A percentile compares a stretch with the other conserved stretches of the same genome.
phyloP scores from a whole-genome alignment of 768 basidiomycete species.

The Agaricus blazei region DNA sequence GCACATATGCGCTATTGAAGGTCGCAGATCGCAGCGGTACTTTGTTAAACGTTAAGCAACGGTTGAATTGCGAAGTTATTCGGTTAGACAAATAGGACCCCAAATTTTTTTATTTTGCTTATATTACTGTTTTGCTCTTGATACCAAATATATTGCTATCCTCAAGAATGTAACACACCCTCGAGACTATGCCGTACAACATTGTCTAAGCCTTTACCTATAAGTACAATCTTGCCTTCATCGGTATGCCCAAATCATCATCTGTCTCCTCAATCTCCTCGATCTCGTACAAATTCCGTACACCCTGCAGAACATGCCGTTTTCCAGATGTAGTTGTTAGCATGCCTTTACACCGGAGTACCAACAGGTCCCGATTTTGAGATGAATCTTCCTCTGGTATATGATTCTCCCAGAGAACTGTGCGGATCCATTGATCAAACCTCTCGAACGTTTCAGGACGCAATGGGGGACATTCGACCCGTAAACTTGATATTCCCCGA shows the following conservation, averaged over 20 bases:
- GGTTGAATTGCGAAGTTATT: constrained; percentile 19
- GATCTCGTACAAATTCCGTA: constrained; percentile 86
- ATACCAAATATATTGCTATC: background rate
- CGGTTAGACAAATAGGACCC: constrained; percentile 3
- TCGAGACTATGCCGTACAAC: constrained; percentile 51
- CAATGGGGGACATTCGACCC: constrained; percentile 63
- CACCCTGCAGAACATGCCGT: constrained; percentile 83
- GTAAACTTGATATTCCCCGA: constrained; percentile 79
- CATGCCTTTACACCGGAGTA: constrained; percentile 88
- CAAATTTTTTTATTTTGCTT: background rate
- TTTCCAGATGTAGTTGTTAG: constrained; percentile 51
- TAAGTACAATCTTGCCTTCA: constrained; percentile 79
- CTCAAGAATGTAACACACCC: constrained; percentile 20
- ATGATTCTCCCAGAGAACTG: constrained; percentile 74
- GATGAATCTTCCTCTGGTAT: constrained; percentile 30
- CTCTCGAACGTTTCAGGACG: constrained; percentile 36
- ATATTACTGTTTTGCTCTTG: constrained; percentile 4
- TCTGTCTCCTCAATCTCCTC: constrained; percentile 30
- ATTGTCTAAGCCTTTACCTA: constrained; percentile 73
- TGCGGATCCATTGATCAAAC: constrained; percentile 79
- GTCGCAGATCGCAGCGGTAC: constrained; percentile 23
- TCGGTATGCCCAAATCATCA: constrained; percentile 44
- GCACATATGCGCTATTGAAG: constrained; percentile 45
- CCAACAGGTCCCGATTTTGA: constrained; percentile 33
- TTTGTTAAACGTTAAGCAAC: constrained; percentile 22